Percentiles rank a stretch among this genome's conserved stretches.
Conservation (phyloP, 1,284 basidiomycete species). For the Irpex rosettiformis region DNA sequence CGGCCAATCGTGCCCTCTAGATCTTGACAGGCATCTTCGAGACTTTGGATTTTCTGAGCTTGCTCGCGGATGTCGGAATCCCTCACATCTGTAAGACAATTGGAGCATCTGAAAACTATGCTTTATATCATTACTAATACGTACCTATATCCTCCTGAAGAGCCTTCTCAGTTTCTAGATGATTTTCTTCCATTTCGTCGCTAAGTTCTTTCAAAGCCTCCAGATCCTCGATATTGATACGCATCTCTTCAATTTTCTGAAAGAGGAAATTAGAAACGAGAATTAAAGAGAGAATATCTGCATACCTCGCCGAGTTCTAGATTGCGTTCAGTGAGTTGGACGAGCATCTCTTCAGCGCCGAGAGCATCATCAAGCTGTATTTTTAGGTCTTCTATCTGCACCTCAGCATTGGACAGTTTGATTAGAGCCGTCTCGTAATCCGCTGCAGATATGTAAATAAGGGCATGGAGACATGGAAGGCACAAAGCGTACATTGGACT, state of each 20-base stretch:
- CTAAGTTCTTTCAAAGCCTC: constrained; percentile 95
- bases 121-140: constrained; percentile 18
- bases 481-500: constrained; percentile 52
- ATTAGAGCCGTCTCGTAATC: constrained; percentile 78
- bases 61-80: constrained; percentile 72
- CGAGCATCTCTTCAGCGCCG: constrained; percentile 94
- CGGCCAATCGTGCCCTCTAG: constrained; percentile 85
- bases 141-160: constrained; percentile 87
- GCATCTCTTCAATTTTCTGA: constrained; percentile 96
- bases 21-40: constrained; percentile 82
- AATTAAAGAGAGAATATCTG: neutral
- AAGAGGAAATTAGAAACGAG: neutral
- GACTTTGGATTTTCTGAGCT: constrained; percentile 52
- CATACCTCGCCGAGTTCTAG: constrained; percentile 82
- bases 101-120: neutral
- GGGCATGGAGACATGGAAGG: neutral
- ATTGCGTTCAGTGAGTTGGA: constrained; percentile 94
- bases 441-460: constrained; percentile 37
- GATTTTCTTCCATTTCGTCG: constrained; percentile 97
- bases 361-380: constrained; percentile 93
- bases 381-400: constrained; percentile 92
- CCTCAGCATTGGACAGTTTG: constrained; percentile 83
- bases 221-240: constrained; percentile 91
- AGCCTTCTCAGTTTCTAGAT: constrained; percentile 90
- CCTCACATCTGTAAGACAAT: constrained; percentile 54